Evolutionary conservation across 2,329 filamentous ascomycete genomes (phyloP).

Genomic region (Ophiostoma ulmi): DNA sequence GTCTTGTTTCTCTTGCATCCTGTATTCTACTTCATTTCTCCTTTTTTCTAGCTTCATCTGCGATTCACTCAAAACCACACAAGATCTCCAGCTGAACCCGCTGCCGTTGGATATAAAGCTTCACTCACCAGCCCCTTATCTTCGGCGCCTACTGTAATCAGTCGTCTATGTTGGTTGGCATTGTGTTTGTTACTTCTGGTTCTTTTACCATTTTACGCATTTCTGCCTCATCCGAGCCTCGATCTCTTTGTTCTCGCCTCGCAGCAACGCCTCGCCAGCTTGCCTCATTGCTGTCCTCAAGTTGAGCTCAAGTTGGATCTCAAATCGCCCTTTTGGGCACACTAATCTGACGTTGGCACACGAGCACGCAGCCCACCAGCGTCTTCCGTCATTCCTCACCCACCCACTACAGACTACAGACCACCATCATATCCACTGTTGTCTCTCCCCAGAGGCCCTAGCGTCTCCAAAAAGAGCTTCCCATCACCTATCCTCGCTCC

Average conservation of each 20-base stretch:
- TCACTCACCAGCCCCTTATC: slow-evolving; percentile 1
- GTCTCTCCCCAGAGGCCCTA: slow-evolving; percentile 1
- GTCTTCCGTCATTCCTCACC: background rate
- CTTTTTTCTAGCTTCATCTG: background rate
- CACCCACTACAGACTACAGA: background rate
- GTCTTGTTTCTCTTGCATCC: background rate
- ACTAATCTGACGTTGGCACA: background rate
- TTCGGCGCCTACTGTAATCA: background rate
- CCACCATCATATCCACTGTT: background rate
- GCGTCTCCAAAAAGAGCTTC: slow-evolving; percentile 9
- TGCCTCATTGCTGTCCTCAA: background rate
- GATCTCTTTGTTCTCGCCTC: background rate
- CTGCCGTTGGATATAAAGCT: background rate
- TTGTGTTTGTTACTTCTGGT: background rate
- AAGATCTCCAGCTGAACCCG: background rate
- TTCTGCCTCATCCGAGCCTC: background rate
- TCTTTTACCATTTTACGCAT: background rate
- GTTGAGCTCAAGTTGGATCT: background rate
- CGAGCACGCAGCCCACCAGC: background rate
- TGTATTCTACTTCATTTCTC: background rate
- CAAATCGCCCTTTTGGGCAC: background rate
- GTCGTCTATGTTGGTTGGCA: background rate
- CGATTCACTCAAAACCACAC: background rate
- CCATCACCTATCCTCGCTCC: slow-evolving; percentile 9
- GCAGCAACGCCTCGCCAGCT: background rate